Evolutionary conservation across 1,139 yeast genomes (phyloP), one percentile per base, ranked within the genome.

Genomic region (Sugiyamaella xylanicola): DNA sequence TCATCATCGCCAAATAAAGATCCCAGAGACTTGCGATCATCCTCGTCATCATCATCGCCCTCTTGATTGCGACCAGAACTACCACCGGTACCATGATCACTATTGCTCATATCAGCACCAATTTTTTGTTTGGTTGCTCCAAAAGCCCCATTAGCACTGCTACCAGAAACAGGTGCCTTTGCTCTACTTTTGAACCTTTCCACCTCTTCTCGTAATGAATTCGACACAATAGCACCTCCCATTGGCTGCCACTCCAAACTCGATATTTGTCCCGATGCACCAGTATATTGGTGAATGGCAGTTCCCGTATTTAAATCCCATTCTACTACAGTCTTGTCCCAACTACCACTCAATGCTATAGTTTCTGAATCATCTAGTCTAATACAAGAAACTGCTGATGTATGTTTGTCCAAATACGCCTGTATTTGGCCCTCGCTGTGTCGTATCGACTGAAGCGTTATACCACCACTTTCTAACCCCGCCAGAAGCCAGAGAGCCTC

Each of bases 241-340:
- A 74, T 66, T 0, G 99, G 98, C 64, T 97, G 81, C 75, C 82
- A 87, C 60, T 86, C 88, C 19, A 93, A 69, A 53, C 85, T 80
- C 5, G 96, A 85, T 1, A 93, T 77, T 68, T 93, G 98, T 1
- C 97, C 93, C 0, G 87, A 77, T 48, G 84, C 77, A 3, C 73
- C 72, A 5, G 54, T 65, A 65, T 77, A 88, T 29, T 75, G 64
- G 17, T 74, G 65, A 1, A 77, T 67, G 29, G 80, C 73, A 45
- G 77, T 75, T 1, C 98, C 97, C 0, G 87, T 81, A 61, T 87
- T 80, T 53, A 95, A 74, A 72, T 93, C 99, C 97, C 98, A 92
- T 62, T 86, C 82, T 21, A 85, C 74, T 2, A 74, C 64, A 2
- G 68, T 65, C 68, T 83, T 85, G 73, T 93, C 99, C 96, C 98